Percentiles rank a stretch among this genome's conserved stretches.
phyloP scores from a whole-genome alignment of 2,329 filamentous ascomycete genomes.

The Tricladium varicosporioides region DNA sequence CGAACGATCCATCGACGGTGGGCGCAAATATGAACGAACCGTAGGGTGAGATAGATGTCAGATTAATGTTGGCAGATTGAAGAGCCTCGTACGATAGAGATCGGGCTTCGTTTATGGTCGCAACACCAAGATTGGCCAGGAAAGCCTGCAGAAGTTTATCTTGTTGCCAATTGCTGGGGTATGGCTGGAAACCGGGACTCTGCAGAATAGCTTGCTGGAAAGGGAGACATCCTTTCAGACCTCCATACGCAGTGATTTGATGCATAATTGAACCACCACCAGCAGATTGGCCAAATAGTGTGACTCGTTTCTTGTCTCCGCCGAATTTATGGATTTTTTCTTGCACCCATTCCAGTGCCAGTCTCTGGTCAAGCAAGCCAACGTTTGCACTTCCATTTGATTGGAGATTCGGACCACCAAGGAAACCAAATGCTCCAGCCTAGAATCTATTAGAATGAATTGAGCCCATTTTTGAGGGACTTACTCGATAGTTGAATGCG shows the following conservation, averaged over 20 bases:
- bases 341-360: constrained; percentile 56
- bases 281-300: constrained; percentile 48
- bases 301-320: constrained; percentile 48
- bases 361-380: constrained; percentile 51
- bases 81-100: constrained; percentile 12
- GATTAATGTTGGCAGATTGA: constrained; percentile 25
- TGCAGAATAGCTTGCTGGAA: constrained; percentile 40
- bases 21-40: constrained; percentile 41
- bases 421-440: constrained; percentile 19
- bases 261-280: constrained; percentile 53
- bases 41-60: constrained; percentile 35
- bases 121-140: constrained; percentile 32
- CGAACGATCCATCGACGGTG: background rate
- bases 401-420: constrained; percentile 41
- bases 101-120: constrained; percentile 35
- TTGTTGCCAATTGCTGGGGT: constrained; percentile 11
- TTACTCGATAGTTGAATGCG: constrained; percentile 33
- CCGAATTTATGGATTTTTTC: constrained; percentile 52
- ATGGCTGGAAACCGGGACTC: constrained; percentile 24
- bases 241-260: constrained; percentile 52
- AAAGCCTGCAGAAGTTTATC: constrained; percentile 27
- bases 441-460: constrained; percentile 7
- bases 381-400: constrained; percentile 45
- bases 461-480: background rate
- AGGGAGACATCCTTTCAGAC: constrained; percentile 33